phyloP scores from a whole-genome alignment of 345 rosid species.

The Citrus sp. region DNA sequence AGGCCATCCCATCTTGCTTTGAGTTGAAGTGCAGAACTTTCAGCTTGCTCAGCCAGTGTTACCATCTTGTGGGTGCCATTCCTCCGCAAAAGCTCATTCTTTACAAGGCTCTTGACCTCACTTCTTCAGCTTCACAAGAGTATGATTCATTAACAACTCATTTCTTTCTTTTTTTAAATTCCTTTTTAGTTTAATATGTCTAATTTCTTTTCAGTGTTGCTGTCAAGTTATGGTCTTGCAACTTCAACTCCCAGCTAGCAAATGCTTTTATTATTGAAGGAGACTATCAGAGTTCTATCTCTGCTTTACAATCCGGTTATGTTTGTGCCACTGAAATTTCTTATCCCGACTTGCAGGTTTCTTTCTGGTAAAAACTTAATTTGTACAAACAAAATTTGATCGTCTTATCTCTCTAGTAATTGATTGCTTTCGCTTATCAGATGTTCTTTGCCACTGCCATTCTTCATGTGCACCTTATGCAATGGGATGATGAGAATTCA shows the following conservation, averaged over 20 bases:
- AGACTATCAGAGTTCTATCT: slow-evolving; percentile 61
- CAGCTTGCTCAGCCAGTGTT: slow-evolving; percentile 86
- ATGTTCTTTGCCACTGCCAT: slow-evolving; percentile 90
- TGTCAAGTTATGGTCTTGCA: slow-evolving; percentile 79
- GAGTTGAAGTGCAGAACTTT: slow-evolving; percentile 77
- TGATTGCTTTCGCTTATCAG: slow-evolving; percentile 25
- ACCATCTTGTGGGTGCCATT: slow-evolving; percentile 79
- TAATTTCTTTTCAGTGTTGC: slow-evolving; percentile 23
- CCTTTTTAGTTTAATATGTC: background rate
- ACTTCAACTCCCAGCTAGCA: slow-evolving; percentile 96
- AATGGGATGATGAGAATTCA: slow-evolving; percentile 68
- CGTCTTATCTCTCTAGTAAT: background rate
- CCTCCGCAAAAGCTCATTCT: slow-evolving; percentile 82
- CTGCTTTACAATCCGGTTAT: slow-evolving; percentile 67
- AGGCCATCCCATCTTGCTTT: slow-evolving; percentile 80
- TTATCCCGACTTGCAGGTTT: slow-evolving; percentile 80
- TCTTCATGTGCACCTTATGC: slow-evolving; percentile 91
- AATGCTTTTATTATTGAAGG: slow-evolving; percentile 79
- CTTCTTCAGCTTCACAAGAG: slow-evolving; percentile 43
- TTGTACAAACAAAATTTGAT: background rate
- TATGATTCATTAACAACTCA: background rate
- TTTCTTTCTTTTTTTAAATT: background rate
- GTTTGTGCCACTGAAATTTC: slow-evolving; percentile 54
- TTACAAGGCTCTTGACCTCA: slow-evolving; percentile 68
- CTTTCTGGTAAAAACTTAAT: background rate